These are phyloP conservation scores for Rhynchosporium agropyri DNA, from an alignment of 2,329 filamentous ascomycete species.

Conservation along the genomic window DNA sequence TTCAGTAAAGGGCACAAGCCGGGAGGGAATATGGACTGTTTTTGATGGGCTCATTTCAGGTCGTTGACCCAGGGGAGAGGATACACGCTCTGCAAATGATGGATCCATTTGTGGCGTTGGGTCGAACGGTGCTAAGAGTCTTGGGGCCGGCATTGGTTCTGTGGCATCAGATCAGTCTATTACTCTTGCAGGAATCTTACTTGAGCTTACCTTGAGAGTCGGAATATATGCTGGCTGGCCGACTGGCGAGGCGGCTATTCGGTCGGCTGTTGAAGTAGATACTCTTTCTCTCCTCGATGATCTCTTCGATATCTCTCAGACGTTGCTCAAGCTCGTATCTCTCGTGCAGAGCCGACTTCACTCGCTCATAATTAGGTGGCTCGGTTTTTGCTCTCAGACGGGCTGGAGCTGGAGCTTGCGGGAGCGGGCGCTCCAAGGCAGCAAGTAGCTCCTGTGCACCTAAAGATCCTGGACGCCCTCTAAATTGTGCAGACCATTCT, in stretches of 20 bases:
- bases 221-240: constrained; percentile 36
- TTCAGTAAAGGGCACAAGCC: constrained; percentile 40
- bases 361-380: constrained; percentile 39
- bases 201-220: constrained; percentile 33
- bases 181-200: background rate
- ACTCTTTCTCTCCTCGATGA: constrained; percentile 61
- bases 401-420: constrained; percentile 34
- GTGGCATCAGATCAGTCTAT: constrained; percentile 33
- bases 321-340: constrained; percentile 59
- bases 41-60: constrained; percentile 44
- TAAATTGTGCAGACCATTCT: constrained; percentile 33
- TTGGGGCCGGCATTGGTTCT: constrained; percentile 57
- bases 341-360: constrained; percentile 41
- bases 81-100: constrained; percentile 44
- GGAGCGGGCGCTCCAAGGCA: constrained; percentile 34
- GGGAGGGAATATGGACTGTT: constrained; percentile 43
- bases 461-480: constrained; percentile 33
- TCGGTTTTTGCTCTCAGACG: constrained; percentile 39
- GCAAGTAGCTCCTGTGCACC: constrained; percentile 36
- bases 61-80: constrained; percentile 37
- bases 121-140: constrained; percentile 37
- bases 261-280: constrained; percentile 49
- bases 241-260: constrained; percentile 35
- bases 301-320: constrained; percentile 61
- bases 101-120: constrained; percentile 49